Evolutionary conservation across 345 rosid genomes (phyloP), one percentile per base, ranked within the genome.

Genomic region (Odontarrhena argentea): DNA sequence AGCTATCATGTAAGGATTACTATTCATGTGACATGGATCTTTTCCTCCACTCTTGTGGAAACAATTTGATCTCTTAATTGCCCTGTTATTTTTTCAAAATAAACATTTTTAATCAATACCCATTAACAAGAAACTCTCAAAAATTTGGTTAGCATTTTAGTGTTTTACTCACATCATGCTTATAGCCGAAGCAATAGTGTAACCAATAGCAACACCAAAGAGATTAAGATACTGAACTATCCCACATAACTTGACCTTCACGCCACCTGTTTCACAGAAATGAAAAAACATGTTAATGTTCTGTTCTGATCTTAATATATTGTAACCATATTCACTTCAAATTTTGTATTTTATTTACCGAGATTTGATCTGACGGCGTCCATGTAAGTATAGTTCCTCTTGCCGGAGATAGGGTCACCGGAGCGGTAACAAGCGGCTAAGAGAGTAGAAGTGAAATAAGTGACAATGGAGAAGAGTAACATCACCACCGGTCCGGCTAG

Each of bases 61-160:
- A 68, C 97, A 87, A 71, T 87, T 84, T 1, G 95, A 83, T 78
- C 95, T 86, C 81, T 87, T 86, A 47, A 83, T 79, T 6, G 95
- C 95, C 95, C 95, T 90, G 64, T 55, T n/a, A n/a, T 60, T 52
- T 36, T 25, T 25, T 6, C 13, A 10, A 12, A 36, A 41, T 6
- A 30, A 25, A n/a, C 7, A 4, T 25, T 6, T 0, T 2, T 5
- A 8, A 37, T 41, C 26, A 12, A 46, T 48, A 71, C 40, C 54
- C 11, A 26, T 58, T 30, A 61, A 9, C 7, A 13, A 53, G 24
- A 55, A 36, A 47, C 22, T 14, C 4, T 22, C 15, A 24, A 64
- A 24, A 64, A 46, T 6, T 9, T 28, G 1, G 65, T 56, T 56
- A 32, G 32, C 32, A 53, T 64, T 48, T 22, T 12, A 42, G 15